These are phyloP conservation scores for Ophiocordyceps sinensis DNA, from an alignment of 2,329 filamentous ascomycete genomes.

Conservation along the genomic window DNA sequence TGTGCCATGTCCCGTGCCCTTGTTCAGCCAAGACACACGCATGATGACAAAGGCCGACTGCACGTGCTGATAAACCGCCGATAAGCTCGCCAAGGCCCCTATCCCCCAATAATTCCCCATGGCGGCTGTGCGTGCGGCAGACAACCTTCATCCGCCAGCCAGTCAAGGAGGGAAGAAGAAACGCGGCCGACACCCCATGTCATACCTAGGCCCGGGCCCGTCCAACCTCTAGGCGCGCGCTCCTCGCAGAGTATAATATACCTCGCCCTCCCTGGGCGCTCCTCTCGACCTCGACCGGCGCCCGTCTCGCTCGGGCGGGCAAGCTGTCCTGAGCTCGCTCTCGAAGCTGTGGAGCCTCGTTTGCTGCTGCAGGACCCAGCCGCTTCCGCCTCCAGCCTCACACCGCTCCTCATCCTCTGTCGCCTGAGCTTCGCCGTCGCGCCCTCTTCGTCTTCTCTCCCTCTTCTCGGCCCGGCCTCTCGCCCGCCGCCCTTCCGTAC, in stretches of 20 bases:
- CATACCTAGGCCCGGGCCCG: neutral
- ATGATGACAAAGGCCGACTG: neutral
- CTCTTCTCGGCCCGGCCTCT: slow-evolving; percentile 10
- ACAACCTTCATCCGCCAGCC: neutral
- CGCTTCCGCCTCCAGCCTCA: neutral
- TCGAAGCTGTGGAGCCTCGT: neutral
- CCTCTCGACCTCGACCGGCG: neutral
- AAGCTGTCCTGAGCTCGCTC: slow-evolving; percentile 1
- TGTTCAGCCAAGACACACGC: neutral
- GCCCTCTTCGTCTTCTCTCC: neutral
- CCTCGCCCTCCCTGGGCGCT: neutral
- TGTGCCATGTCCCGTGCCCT: neutral
- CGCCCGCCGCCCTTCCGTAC: slow-evolving; percentile 16
- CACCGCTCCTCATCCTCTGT: neutral
- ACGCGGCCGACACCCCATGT: neutral
- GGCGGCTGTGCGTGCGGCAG: neutral
- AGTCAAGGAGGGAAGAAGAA: neutral
- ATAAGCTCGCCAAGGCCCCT: slow-evolving; percentile 1
- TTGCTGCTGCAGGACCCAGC: neutral
- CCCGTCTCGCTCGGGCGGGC: neutral
- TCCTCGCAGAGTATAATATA: neutral
- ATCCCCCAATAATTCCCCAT: neutral
- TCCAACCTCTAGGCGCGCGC: slow-evolving; percentile 1
- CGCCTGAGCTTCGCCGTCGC: neutral
- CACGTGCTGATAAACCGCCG: slow-evolving; percentile 2